Base-by-base conservation (phyloP, 2,329 filamentous ascomycete genomes). In the Calonectria pteridis region DNA sequence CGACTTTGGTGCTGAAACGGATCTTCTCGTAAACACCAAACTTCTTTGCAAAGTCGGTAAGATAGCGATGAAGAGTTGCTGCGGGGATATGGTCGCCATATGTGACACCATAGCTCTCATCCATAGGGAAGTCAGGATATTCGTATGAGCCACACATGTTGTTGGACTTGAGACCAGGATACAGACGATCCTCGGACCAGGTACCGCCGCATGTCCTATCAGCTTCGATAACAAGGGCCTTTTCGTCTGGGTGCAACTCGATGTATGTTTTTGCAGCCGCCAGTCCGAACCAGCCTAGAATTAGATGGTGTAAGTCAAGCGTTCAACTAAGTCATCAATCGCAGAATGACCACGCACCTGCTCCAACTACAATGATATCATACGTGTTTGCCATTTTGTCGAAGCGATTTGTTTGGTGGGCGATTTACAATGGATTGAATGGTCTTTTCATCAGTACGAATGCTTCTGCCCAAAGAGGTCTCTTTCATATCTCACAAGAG, bases 101-200 rank as follows among this genome's bases (percentile, higher is more conserved):
- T 29, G 81, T 79, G 23, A 86, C 78, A 7, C 82, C 83, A 75
- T 87, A 89, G 0, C 81, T 84, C 4, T 84, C 84, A 37, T 82
- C 81, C 90, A 93, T 91, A 18, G 91, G 90, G 71, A 91, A 91
- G 74, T 93, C 92, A 10, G 87, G 87, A 76, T 88, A 92, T 78
- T 93, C 91, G 77, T 91, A 92, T 0, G 88, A 89, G 20, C 91
- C 91, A 16, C 89, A 80, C 78, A 92, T 85, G 77, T 93, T 93
- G 82, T 93, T 93, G 9, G 90, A 88, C 71, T 90, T 90, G 55
- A 93, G 85, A 4, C 89, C 89, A 0, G 89, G 87, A 81, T 93
- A 90, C 1, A 93, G 83, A 0, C 91, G 86, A 26, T 91, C 83
- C 58, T 87, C 83, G 9, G 89, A 87, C 91, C 91, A 93, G 18